phyloP scores from a whole-genome alignment of 345 rosid genomes.

The Citrus mangshanensis region DNA sequence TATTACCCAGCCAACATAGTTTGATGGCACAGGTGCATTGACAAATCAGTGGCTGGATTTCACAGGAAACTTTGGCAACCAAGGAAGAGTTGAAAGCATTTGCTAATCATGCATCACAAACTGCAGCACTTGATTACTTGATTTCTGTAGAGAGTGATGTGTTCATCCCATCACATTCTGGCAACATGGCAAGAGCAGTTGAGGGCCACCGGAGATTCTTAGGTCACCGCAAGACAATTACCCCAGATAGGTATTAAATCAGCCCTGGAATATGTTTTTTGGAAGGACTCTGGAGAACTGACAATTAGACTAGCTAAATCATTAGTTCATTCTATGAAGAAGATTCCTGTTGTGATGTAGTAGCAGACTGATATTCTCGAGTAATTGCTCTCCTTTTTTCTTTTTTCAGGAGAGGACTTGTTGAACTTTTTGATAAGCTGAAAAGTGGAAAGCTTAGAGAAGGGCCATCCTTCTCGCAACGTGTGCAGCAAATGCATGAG shows the following conservation, averaged over 20 bases:
- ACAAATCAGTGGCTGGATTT: constrained; percentile 12
- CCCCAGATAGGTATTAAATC: constrained; percentile 67
- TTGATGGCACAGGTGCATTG: constrained; percentile 5
- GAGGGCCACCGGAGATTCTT: constrained; percentile 97
- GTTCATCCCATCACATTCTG: constrained; percentile 83
- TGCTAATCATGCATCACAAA: constrained; percentile 69
- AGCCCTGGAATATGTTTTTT: not conserved
- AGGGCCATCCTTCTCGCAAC: constrained; percentile 40
- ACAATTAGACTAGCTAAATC: not conserved
- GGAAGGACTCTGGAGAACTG: not conserved
- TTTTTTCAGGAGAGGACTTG: constrained; percentile 67
- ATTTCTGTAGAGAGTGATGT: constrained; percentile 83
- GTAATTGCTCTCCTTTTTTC: not conserved
- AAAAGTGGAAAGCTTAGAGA: constrained; percentile 57
- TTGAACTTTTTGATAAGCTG: constrained; percentile 60
- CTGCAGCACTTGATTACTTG: constrained; percentile 93
- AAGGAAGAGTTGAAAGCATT: constrained; percentile 56
- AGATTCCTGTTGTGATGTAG: not conserved
- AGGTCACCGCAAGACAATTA: constrained; percentile 80
- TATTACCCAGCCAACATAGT: not conserved
- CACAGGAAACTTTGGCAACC: constrained; percentile 69
- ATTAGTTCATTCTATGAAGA: not conserved
- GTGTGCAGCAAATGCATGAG: constrained; percentile 65
- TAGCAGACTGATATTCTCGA: not conserved
- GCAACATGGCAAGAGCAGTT: constrained; percentile 97